Base-by-base conservation (phyloP, 129 eudicot genomes). In the Chrysanthemum seticuspe region DNA sequence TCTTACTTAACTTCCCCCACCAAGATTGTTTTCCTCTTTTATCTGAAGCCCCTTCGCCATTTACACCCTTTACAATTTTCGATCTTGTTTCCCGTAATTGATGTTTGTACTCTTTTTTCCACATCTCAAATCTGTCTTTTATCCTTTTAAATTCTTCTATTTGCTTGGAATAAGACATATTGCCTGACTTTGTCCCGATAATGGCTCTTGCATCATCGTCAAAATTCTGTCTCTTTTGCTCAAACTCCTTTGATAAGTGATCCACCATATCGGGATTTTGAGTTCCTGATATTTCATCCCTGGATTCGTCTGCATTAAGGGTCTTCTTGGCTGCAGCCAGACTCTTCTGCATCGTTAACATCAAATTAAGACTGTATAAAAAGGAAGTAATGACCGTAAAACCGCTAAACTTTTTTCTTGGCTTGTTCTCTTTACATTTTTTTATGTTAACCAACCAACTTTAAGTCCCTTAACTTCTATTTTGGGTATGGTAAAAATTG, bases 41-140 rank as follows among this genome's bases (percentile, higher is more conserved):
- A 10, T 77, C 74, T 27, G 64, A 45, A 49, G 83, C 90, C 5
- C 74, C 83, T 49, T 86, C 87, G 2, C 75, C 47, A 49, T 78
- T 67, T 29, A 57, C 88, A 23, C 78, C 57, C 55, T 81, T 87
- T 64, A 74, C 87, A 34, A 83, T 61, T 58, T 79, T 85, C 2
- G 70, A 76, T 80, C 84, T 91, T 11, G 92, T 78, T 68, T 84
- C 90, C 65, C 81, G 78, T 70, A 91, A 68, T 62, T 87, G 78
- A 40, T 57, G 47, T 77, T 83, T 91, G 83, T 82, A 91, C 36
- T 91, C 97, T 72, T 80, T 86, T 77, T 88, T 88, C 97, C 97
- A 91, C 2, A 52, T 71, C 62, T 88, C 90, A 29, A 91, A 86
- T 71, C 80, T 82, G 25, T 63, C 73, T 57, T 85, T 91, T 47